Evolutionary conservation across 305 asterid species (phyloP), one percentile per base, ranked within the genome.

Genomic region (Fraxinus xanthoxyloides): DNA sequence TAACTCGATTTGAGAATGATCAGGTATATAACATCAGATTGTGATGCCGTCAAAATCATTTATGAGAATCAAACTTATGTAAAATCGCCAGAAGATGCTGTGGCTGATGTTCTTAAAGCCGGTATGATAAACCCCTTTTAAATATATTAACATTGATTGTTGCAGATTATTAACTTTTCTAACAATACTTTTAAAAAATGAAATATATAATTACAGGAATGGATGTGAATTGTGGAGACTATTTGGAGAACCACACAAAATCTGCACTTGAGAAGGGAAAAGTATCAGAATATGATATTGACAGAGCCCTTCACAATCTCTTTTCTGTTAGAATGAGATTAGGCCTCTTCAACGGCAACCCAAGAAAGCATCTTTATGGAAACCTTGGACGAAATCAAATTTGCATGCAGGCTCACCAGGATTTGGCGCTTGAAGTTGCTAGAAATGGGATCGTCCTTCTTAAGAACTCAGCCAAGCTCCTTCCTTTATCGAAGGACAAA

Each of bases 11-110:
- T 79, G 30, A 23, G 76, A 32, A 43, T 61, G 76, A 78, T 38
- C 84, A 93, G 98, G 92, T 93, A 93, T 81, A 90, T 93, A 76
- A 85, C 90, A 2, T 92, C 97, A 7, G 97, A 93, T 21, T 93
- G 97, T 77, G 94, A 93, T n/a, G 97, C 97, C 4, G 93, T 92
- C 8, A 78, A 91, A 6, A 90, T 85, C 54, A 86, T 93, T 56
- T 85, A 83, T 70, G 87, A 90, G 75, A 75, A 87, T 36, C 97
- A 92, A 67, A 90, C 87, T 51, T 92, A 91, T 73, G 88, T 90
- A 3, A 84, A 80, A 48, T 78, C 89, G 24, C 95, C 88, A 3
- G 95, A 92, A 87, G 94, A 93, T 36, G 93, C 95, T 8, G 90
- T 88, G 0, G 97, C 97, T 1, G 86, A 87, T 69, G 97, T 89